A percentile compares a stretch with the other conserved stretches of the same genome.
Evolutionary conservation across 1,284 basidiomycete species (phyloP).

Genomic region (Leccinum solheimii): DNA sequence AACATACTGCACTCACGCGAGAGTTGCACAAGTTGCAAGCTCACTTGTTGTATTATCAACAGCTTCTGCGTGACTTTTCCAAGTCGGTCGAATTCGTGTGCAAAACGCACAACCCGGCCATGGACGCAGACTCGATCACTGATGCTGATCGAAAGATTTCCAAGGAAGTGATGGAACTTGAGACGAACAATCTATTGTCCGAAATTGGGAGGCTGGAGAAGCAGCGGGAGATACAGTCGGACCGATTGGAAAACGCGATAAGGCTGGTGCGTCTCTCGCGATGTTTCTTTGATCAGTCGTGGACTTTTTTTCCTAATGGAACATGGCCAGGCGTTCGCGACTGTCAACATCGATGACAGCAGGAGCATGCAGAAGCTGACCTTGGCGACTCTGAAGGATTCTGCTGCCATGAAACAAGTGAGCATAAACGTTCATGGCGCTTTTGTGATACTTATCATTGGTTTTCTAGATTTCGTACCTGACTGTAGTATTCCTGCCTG

Average conservation of each 20-base stretch:
- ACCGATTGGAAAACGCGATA: conserved; percentile 53
- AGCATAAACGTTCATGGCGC: not conserved
- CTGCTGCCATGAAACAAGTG: conserved; percentile 50
- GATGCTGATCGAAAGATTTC: conserved; percentile 19
- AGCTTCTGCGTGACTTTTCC: conserved; percentile 52
- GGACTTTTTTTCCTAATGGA: conserved; percentile 1
- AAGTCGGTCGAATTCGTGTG: conserved; percentile 52
- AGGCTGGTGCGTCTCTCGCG: conserved; percentile 37
- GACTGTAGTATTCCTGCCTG: conserved; percentile 35
- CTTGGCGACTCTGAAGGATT: conserved; percentile 48
- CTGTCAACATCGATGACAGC: conserved; percentile 51
- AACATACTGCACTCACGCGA: conserved; percentile 40
- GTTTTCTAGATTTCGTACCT: conserved; percentile 31
- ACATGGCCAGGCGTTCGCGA: conserved; percentile 45
- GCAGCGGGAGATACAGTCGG: conserved; percentile 44
- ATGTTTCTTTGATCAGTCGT: not conserved
- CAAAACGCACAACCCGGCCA: conserved; percentile 47
- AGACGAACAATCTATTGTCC: conserved; percentile 43
- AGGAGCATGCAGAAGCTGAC: conserved; percentile 46
- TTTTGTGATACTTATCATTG: not conserved
- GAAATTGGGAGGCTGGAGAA: conserved; percentile 49
- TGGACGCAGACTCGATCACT: conserved; percentile 29
- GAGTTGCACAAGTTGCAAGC: conserved; percentile 56
- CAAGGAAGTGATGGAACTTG: conserved; percentile 39
- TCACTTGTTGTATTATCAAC: conserved; percentile 53